Conservation (phyloP, 176 grass and related monocot species). For the Oryza meyeriana region DNA sequence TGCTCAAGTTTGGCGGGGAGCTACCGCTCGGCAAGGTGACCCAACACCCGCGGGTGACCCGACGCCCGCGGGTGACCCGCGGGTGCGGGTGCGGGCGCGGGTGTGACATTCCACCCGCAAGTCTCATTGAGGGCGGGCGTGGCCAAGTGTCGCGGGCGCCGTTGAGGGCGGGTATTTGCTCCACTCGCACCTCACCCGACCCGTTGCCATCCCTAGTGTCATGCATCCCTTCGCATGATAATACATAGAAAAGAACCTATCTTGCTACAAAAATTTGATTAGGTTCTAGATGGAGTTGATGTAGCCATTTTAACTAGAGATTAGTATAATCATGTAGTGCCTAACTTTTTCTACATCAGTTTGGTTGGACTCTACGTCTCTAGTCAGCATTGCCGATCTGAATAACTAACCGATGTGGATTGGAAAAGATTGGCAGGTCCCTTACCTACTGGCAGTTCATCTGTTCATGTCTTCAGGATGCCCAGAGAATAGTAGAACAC, state of each 20-base stretch:
- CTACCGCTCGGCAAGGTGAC: no score
- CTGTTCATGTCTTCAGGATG: not conserved
- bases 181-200: no score
- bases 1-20: no score
- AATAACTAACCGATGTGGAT: not conserved
- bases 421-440: not conserved
- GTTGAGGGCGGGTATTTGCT: no score
- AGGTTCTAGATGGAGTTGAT: not conserved
- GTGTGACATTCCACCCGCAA: no score
- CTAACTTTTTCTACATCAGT: not conserved
- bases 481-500: not conserved
- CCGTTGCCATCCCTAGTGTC: no score
- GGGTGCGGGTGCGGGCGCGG: no score
- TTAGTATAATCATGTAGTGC: not conserved
- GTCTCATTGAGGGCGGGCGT: no score
- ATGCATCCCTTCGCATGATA: not conserved
- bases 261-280: not conserved
- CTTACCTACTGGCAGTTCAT: not conserved
- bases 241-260: not conserved
- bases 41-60: no score
- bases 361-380: conserved; percentile 5
- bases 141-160: no score
- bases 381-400: not conserved
- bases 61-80: no score
- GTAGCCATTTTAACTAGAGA: not conserved